phyloP scores from a whole-genome alignment of 768 basidiomycete species.

The Russula dissimulans region DNA sequence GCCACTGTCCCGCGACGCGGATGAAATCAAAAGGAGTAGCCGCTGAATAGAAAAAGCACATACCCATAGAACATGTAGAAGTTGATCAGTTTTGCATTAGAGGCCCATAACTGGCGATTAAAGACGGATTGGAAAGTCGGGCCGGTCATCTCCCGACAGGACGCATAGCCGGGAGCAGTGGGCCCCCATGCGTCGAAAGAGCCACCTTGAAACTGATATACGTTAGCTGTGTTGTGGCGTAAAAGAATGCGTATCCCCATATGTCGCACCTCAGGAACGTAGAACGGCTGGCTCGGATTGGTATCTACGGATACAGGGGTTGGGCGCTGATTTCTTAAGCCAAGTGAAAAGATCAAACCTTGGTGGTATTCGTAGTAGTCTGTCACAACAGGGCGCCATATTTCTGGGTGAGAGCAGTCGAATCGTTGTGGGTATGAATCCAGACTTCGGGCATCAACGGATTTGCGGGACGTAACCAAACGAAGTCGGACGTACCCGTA shows the following conservation, averaged over 20 bases:
- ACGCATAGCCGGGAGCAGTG: constrained; percentile 57
- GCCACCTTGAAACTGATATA: constrained; percentile 55
- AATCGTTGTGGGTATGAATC: constrained; percentile 74
- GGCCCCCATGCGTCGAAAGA: constrained; percentile 79
- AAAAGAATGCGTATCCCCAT: neutral
- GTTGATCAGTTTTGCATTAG: constrained; percentile 72
- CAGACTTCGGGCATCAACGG: constrained; percentile 4
- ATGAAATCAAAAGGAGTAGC: neutral
- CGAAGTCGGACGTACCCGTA: constrained; percentile 41
- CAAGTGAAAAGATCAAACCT: constrained; percentile 19
- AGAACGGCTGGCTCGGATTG: constrained; percentile 50
- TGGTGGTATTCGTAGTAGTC: constrained; percentile 60
- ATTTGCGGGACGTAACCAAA: neutral
- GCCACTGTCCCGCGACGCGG: constrained; percentile 37
- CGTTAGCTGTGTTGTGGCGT: neutral
- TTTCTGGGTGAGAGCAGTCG: constrained; percentile 65
- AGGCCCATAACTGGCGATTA: constrained; percentile 68
- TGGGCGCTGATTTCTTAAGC: neutral
- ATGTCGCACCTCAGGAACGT: constrained; percentile 53
- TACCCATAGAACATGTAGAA: constrained; percentile 84
- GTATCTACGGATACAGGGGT: constrained; percentile 19
- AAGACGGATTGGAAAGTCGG: constrained; percentile 73
- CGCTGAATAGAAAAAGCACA: neutral
- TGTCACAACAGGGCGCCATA: constrained; percentile 55
- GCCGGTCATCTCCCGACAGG: constrained; percentile 59